Evolutionary conservation across 306 rosid species (phyloP), one percentile per base, ranked within the genome.

Genomic region (Castanea crenata): DNA sequence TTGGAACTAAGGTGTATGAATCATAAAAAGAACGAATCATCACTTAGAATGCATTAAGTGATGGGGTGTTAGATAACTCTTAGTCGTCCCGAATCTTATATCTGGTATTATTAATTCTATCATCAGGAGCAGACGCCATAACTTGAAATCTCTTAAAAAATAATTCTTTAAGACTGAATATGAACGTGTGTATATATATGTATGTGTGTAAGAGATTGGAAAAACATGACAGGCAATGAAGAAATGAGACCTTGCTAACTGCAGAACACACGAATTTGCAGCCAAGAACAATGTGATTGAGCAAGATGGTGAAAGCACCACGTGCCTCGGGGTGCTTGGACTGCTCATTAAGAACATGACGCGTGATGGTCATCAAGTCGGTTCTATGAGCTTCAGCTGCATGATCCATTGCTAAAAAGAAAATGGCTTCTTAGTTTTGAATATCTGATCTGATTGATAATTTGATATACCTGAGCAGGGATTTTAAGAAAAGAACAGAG

Each of bases 191-290:
- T 18, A 32, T 64, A 6, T 0, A 1, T 31, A 2, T 6, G 9
- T 35, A 0, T 35, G 0, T 35, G 1, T 29, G 3, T 29, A 65
- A 32, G 9, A 19, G 35, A 32, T 1, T n/a, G 27, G 31, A 57
- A 18, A 32, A 18, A n/a, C 5, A 16, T 12, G 35, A 20, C 3
- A 13, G 56, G 19, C 27, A 10, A 4, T 20, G n/a, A n/a, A 23
- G 54, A 41, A 27, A 10, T 14, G 32, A 12, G 5, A 93, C 98
- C 98, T 95, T 95, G 79, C 86, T 93, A 51, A 95, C 99, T 2
- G 94, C 90, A 31, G 99, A 83, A 72, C 99, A 93, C 56, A 95
- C 98, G 82, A 95, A 93, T 78, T 95, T 95, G 91, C 99, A 93
- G 15, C 98, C 97, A 6, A 95, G 95, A 80, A 95, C 98, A 80